Percentiles rank a stretch among this genome's conserved stretches.
Evolutionary conservation across 441 rosid species (phyloP).

Genomic region (Erodium chrysanthum): DNA sequence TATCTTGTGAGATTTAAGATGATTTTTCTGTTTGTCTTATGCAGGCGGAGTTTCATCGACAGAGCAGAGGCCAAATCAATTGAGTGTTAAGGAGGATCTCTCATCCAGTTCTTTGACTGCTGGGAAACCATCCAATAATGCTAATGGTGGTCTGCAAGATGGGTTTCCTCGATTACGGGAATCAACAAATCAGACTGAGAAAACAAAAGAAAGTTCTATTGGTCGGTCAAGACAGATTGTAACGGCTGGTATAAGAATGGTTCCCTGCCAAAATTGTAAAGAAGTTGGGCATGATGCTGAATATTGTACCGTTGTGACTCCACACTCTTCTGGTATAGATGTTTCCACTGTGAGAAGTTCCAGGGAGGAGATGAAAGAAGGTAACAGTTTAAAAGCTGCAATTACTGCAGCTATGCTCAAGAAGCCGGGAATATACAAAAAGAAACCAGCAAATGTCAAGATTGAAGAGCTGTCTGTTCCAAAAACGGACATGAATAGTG

Average conservation of each 20-base stretch:
- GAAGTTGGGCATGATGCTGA: slow-evolving; percentile 56
- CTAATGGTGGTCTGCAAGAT: slow-evolving; percentile 43
- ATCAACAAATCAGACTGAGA: slow-evolving; percentile 46
- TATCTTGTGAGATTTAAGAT: slow-evolving; percentile 11
- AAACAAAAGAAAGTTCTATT: slow-evolving; percentile 36
- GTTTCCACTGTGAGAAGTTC: slow-evolving; percentile 34
- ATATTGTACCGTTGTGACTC: slow-evolving; percentile 28
- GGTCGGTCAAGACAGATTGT: slow-evolving; percentile 38
- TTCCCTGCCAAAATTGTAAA: slow-evolving; percentile 40
- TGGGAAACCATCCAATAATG: slow-evolving; percentile 6
- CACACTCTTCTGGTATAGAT: slow-evolving; percentile 40
- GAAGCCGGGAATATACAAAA: slow-evolving; percentile 59
- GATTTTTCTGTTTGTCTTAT: slow-evolving; percentile 17
- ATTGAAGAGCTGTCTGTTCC: slow-evolving; percentile 36
- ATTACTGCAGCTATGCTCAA: slow-evolving; percentile 71
- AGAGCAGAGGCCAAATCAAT: slow-evolving; percentile 43
- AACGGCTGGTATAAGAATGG: slow-evolving; percentile 32
- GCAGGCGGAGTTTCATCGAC: slow-evolving; percentile 43
- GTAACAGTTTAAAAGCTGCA: slow-evolving; percentile 61
- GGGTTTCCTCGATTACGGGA: slow-evolving; percentile 40
- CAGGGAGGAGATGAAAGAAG: slow-evolving; percentile 40
- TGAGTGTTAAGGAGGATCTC: slow-evolving; percentile 52
- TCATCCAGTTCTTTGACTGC: slow-evolving; percentile 23
- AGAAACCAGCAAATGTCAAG: slow-evolving; percentile 43
- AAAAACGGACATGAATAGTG: slow-evolving; percentile 32